A percentile compares a stretch with the other conserved stretches of the same genome.
phyloP scores from a whole-genome alignment of 2,329 filamentous ascomycete genomes.

The Colletotrichum sp. region DNA sequence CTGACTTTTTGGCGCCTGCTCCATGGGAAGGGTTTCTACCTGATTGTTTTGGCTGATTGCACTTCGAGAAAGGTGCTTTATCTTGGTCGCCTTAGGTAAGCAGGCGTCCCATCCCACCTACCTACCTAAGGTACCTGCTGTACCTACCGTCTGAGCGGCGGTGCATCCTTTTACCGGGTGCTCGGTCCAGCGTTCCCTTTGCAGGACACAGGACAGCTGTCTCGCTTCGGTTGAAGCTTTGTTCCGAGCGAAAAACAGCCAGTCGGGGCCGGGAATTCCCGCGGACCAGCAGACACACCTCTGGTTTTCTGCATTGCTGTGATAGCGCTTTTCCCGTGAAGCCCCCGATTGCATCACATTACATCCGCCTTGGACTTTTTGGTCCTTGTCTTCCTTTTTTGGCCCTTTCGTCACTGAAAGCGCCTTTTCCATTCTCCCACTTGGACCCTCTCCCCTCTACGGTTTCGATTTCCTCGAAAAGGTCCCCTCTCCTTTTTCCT shows the following conservation, averaged over 20 bases:
- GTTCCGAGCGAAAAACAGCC: conserved; percentile 12
- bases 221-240: conserved; percentile 18
- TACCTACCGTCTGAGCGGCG: background rate
- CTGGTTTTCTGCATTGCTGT: conserved; percentile 16
- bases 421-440: background rate
- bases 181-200: background rate
- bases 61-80: background rate
- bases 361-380: background rate
- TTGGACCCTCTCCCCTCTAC: conserved; percentile 2
- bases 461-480: background rate
- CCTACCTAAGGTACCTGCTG: background rate
- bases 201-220: background rate
- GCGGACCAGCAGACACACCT: conserved; percentile 18
- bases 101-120: background rate
- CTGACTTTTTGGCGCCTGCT: background rate
- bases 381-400: conserved; percentile 5
- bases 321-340: conserved; percentile 17
- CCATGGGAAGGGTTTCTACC: background rate
- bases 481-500: background rate
- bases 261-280: conserved; percentile 19
- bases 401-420: conserved; percentile 10
- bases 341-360: conserved; percentile 20
- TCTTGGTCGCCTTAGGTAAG: background rate
- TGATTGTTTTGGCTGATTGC: background rate
- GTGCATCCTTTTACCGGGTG: background rate